Conservation (phyloP, 257 asterid species). For the Solanum chaucha region DNA sequence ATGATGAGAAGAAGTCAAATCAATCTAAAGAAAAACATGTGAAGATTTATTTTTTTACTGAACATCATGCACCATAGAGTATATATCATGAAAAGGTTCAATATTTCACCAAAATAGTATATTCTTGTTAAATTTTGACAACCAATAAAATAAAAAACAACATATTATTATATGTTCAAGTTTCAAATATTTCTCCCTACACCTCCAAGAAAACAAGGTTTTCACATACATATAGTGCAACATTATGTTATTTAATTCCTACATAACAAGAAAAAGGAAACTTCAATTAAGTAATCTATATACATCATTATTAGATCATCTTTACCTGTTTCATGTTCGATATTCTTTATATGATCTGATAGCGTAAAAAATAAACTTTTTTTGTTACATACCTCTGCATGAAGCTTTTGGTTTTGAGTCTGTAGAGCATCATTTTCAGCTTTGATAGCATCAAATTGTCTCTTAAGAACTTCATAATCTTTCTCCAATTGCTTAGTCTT, state of each 20-base stretch:
- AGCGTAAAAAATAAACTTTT: too few relatives aligned
- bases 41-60: neutral
- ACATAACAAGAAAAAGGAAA: neutral
- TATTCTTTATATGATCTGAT: too few relatives aligned
- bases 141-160: neutral
- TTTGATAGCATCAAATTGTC: constrained; percentile 45
- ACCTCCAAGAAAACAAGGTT: neutral
- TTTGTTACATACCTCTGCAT: constrained; percentile 28
- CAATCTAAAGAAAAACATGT: neutral
- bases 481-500: constrained; percentile 62
- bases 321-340: neutral
- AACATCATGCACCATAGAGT: constrained; percentile 7
- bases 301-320: neutral
- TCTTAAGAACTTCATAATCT: constrained; percentile 43
- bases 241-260: neutral
- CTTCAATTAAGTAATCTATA: neutral
- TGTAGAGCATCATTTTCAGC: constrained; percentile 52
- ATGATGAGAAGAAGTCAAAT: neutral
- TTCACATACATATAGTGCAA: neutral
- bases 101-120: neutral
- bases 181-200: neutral
- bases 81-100: neutral
- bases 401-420: constrained; percentile 49
- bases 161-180: neutral
- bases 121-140: neutral